Evolutionary conservation across 1,139 yeast genomes (phyloP), one percentile per base, ranked within the genome.

Genomic region (Yamadazyma dushanensis): DNA sequence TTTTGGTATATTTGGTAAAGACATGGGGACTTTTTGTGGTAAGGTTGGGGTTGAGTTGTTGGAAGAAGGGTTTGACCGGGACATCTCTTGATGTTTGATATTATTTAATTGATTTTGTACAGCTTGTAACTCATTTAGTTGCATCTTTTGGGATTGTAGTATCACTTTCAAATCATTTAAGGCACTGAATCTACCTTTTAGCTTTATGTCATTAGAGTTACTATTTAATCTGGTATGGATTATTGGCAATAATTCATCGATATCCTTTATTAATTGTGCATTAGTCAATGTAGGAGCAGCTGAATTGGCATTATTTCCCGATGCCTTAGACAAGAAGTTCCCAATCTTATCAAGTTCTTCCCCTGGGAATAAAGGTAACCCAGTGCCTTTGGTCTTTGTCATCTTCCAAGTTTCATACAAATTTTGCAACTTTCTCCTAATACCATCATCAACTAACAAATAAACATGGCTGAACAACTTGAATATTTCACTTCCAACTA

Each of bases 381-480:
- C 78, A 8, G 83, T 71, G 7, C 84, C 73, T 31, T 78, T 76
- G 19, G 78, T 73, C 32, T 66, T 65, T 33, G 69, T 59, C 11
- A 54, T 49, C 39, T 85, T 83, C 99, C 99, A 94, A 10, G 96
- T 86, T 53, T 80, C 82, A 61, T 86, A 90, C 45, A 94, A 64
- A 45, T 82, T 83, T 38, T 78, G 80, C 57, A 94, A 66, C 58
- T 83, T 85, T 35, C 75, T 72, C 45, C 97, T 73, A 10, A 49
- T 35, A n/a, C 71, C 62, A 49, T 88, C 95, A 50, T 80, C 83
- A 26, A 86, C 92, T 39, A 83, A 64, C 20, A 88, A 76, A 55
- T 87, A 94, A 2, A 90, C 83, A 44, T 79, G 82, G 17, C 87
- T 80, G 59, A 83, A 92, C 3, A 86, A 65, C 48, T 71, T 76